Evolutionary conservation across 768 basidiomycete genomes (phyloP).

Genomic region (Podaxis pistillaris): DNA sequence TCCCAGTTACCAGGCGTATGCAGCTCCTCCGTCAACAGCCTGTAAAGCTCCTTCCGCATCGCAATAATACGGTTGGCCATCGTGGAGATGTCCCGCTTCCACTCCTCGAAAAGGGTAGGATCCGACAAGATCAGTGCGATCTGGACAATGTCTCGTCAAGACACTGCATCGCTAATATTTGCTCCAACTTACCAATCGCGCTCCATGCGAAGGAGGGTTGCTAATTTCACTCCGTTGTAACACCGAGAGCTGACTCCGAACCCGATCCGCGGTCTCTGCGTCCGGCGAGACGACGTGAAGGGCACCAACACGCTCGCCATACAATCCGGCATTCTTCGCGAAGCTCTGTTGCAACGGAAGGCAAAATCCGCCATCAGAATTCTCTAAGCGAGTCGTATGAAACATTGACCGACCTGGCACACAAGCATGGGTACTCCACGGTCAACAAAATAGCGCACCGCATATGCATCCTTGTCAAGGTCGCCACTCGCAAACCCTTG

Average conservation of each 20-base stretch:
- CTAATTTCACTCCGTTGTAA: conserved; percentile 93
- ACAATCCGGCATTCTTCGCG: conserved; percentile 95
- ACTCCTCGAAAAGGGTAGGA: conserved; percentile 72
- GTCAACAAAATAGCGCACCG: conserved; percentile 84
- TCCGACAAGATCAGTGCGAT: conserved; percentile 82
- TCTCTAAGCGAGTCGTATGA: conserved; percentile 81
- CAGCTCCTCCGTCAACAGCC: conserved; percentile 70
- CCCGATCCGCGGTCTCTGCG: conserved; percentile 64
- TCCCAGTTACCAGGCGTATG: conserved; percentile 92
- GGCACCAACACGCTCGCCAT: conserved; percentile 94
- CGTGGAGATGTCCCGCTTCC: conserved; percentile 86
- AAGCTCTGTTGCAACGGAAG: conserved; percentile 84
- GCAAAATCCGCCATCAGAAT: conserved; percentile 90
- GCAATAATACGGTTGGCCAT: conserved; percentile 93
- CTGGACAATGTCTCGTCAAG: conserved; percentile 32
- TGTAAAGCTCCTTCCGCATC: conserved; percentile 82
- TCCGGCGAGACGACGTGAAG: conserved; percentile 74
- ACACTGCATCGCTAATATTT: background rate
- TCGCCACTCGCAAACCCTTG: conserved; percentile 96
- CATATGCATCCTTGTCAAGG: conserved; percentile 88
- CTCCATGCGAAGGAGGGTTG: conserved; percentile 90
- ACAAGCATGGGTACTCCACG: conserved; percentile 74
- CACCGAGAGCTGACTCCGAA: conserved; percentile 89
- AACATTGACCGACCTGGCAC: conserved; percentile 66
- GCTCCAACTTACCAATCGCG: conserved; percentile 66